Conservation (phyloP, 2,329 filamentous ascomycete species). For the Dothistroma septosporum region DNA sequence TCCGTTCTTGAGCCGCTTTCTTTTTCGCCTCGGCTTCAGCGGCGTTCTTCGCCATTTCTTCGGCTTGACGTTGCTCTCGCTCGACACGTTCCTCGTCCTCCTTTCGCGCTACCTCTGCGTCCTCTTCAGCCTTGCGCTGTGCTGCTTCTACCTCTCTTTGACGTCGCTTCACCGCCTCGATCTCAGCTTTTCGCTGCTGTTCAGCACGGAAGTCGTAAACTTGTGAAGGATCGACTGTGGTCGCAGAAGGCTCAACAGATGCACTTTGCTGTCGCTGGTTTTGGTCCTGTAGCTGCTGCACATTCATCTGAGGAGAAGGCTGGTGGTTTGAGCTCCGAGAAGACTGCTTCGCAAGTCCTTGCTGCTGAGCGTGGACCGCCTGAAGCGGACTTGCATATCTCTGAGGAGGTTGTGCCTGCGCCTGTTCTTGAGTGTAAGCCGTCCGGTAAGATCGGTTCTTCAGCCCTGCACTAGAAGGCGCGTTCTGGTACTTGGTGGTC, state of each 20-base stretch:
- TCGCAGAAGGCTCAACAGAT: conserved; percentile 34
- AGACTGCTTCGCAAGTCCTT: conserved; percentile 21
- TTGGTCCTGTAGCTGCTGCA: conserved; percentile 19
- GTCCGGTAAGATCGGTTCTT: conserved; percentile 15
- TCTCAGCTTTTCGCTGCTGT: conserved; percentile 40
- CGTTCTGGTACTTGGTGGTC: conserved; percentile 21
- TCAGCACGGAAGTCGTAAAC: conserved; percentile 53
- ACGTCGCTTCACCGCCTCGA: conserved; percentile 30
- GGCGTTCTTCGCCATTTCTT: conserved; percentile 27
- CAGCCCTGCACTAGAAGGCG: conserved; percentile 20
- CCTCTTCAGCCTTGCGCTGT: conserved; percentile 34
- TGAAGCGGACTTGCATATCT: conserved; percentile 32
- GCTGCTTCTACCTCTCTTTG: conserved; percentile 31
- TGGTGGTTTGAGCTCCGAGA: conserved; percentile 23
- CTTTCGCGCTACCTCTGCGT: conserved; percentile 29
- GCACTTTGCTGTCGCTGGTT: conserved; percentile 25
- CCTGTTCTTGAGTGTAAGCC: conserved; percentile 20
- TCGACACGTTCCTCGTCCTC: conserved; percentile 22
- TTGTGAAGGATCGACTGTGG: conserved; percentile 51
- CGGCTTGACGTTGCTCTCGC: conserved; percentile 25
- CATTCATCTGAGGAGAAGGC: conserved; percentile 26
- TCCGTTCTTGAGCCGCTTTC: conserved; percentile 25
- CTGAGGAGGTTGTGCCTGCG: conserved; percentile 22
- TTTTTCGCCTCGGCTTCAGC: conserved; percentile 28
- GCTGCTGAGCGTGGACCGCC: conserved; percentile 29